phyloP scores from a whole-genome alignment of 306 rosid species.

The Vigna trinervia region DNA sequence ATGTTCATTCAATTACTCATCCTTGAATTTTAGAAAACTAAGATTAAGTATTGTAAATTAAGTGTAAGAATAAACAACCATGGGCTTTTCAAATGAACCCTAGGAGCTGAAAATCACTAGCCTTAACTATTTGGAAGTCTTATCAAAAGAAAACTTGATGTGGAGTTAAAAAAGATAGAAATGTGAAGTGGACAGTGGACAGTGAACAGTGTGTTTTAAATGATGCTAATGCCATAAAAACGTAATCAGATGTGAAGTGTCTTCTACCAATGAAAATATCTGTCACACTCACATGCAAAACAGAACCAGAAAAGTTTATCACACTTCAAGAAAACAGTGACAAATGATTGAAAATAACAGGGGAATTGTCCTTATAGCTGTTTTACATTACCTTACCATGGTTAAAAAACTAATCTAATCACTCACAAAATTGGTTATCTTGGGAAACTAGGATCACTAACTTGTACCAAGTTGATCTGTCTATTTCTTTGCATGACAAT shows the following conservation, averaged over 20 bases:
- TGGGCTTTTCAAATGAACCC: too few species aligned
- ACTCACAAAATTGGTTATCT: not conserved
- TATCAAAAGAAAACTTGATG: not conserved
- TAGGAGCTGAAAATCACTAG: not conserved
- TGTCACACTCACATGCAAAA: not conserved
- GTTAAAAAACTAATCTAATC: not conserved
- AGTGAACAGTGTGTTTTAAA: not conserved
- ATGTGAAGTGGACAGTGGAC: not conserved
- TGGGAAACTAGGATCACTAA: not conserved
- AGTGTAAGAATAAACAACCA: too few species aligned
- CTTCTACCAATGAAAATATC: not conserved
- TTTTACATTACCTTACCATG: not conserved
- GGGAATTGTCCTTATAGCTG: not conserved
- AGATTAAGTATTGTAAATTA: too few species aligned
- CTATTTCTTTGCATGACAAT: not conserved
- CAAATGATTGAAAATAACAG: conserved; percentile 10
- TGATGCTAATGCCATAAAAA: not conserved
- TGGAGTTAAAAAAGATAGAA: not conserved
- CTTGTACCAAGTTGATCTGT: not conserved
- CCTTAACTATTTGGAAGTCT: not conserved
- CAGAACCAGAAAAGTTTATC: not conserved
- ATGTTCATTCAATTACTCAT: too few species aligned
- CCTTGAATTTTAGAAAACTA: too few species aligned
- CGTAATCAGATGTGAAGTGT: not conserved
- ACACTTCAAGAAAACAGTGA: not conserved